Evolutionary conservation across 2,329 filamentous ascomycete species (phyloP).

Genomic region (Colletotrichum tanaceti): DNA sequence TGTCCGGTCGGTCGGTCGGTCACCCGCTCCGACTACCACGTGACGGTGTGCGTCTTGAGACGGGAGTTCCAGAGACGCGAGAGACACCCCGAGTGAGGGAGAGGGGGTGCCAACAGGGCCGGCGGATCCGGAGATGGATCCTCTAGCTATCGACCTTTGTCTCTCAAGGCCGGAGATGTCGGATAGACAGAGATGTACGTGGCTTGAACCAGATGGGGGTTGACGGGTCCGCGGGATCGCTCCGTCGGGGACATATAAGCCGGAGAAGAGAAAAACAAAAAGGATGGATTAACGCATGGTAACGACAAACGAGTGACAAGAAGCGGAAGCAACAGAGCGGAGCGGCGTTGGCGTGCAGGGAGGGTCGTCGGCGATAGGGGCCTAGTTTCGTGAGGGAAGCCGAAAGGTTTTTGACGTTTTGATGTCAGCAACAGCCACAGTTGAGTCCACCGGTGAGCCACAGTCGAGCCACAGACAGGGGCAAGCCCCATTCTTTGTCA

Average conservation of each 20-base stretch:
- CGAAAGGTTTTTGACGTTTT: slow-evolving; percentile 6
- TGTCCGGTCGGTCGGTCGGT: too few species aligned
- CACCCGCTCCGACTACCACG: not conserved
- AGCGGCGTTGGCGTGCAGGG: not conserved
- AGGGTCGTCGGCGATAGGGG: slow-evolving; percentile 14
- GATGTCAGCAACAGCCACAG: not conserved
- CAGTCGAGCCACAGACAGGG: too few species aligned
- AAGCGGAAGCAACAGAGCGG: slow-evolving; percentile 6
- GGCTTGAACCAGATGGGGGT: not conserved
- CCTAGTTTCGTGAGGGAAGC: not conserved
- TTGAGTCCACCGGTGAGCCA: not conserved
- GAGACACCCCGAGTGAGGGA: slow-evolving; percentile 13
- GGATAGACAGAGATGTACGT: not conserved
- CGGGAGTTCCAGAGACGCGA: not conserved
- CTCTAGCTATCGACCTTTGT: too few species aligned
- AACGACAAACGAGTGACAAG: slow-evolving; percentile 29
- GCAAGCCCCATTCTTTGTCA: too few species aligned
- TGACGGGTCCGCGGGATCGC: not conserved
- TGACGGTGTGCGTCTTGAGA: not conserved
- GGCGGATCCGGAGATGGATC: slow-evolving; percentile 7
- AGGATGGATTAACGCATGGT: slow-evolving; percentile 24
- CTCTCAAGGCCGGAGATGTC: not conserved
- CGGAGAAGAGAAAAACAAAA: not conserved
- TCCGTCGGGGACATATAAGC: not conserved
- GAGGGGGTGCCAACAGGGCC: slow-evolving; percentile 17